These are phyloP conservation scores for Nakataea oryzae DNA, from an alignment of 2,329 filamentous ascomycete genomes.

Conservation along the genomic window DNA sequence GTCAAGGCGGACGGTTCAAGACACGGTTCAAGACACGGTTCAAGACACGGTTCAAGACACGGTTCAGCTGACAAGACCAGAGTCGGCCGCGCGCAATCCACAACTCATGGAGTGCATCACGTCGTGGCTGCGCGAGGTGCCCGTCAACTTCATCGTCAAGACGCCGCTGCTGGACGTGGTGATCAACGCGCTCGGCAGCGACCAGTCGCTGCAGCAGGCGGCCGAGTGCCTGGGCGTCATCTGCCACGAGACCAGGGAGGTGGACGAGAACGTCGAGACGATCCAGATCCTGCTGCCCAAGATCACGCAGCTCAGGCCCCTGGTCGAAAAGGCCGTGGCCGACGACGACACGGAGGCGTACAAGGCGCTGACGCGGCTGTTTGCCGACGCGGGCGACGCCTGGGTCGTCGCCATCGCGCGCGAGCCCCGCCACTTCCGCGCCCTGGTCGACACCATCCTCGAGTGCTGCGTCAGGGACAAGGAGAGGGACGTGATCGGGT, in stretches of 20 bases:
- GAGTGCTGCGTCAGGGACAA: conserved; percentile 82
- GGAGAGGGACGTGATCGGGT: conserved; percentile 82
- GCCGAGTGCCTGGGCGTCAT: conserved; percentile 90
- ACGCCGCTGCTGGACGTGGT: conserved; percentile 78
- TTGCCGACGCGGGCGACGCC: conserved; percentile 84
- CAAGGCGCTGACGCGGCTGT: conserved; percentile 81
- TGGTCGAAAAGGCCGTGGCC: conserved; percentile 63
- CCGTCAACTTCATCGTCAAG: conserved; percentile 69
- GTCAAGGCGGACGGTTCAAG: too few species aligned
- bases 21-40: too few species aligned
- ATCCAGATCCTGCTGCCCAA: conserved; percentile 78
- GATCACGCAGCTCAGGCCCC: conserved; percentile 65
- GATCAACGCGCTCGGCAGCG: conserved; percentile 64
- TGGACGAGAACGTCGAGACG: conserved; percentile 75
- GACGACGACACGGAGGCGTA: conserved; percentile 78
- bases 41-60: too few species aligned
- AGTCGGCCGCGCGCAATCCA: conserved; percentile 65
- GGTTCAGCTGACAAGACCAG: too few species aligned
- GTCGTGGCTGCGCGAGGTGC: conserved; percentile 92
- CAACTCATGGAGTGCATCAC: conserved; percentile 91
- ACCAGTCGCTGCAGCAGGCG: conserved; percentile 73
- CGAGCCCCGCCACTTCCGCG: conserved; percentile 69
- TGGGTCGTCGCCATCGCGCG: conserved; percentile 91
- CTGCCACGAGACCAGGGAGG: conserved; percentile 83
- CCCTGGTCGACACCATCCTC: conserved; percentile 80